These are phyloP conservation scores for Claviceps lovelessii DNA, from an alignment of 2,329 filamentous ascomycete genomes.

Conservation along the genomic window DNA sequence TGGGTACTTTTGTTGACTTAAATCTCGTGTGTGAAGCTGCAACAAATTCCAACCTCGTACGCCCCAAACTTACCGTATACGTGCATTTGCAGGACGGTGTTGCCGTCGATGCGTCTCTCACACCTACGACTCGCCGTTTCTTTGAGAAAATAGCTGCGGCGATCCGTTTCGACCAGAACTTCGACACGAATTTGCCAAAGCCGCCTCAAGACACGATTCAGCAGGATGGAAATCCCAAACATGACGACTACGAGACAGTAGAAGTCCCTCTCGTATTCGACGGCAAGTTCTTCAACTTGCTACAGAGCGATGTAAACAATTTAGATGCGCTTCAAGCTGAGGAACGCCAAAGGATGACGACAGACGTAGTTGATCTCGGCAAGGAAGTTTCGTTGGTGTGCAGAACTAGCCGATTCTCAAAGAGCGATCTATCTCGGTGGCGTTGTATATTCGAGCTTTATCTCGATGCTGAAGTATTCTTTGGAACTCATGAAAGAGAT, in stretches of 20 bases:
- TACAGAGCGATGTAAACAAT: conserved; percentile 55
- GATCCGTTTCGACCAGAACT: conserved; percentile 13
- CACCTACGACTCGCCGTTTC: conserved; percentile 48
- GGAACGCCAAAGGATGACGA: conserved; percentile 49
- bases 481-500: conserved; percentile 59
- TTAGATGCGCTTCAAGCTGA: conserved; percentile 53
- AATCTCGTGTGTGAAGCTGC: conserved; percentile 14
- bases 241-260: conserved; percentile 26
- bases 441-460: conserved; percentile 72
- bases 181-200: background rate
- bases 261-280: conserved; percentile 68
- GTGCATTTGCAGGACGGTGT: conserved; percentile 52
- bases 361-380: conserved; percentile 50
- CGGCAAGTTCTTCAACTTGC: conserved; percentile 62
- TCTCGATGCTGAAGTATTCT: conserved; percentile 66
- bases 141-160: conserved; percentile 44
- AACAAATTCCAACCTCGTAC: conserved; percentile 33
- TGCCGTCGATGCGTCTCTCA: conserved; percentile 53
- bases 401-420: conserved; percentile 46
- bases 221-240: background rate
- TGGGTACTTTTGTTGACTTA: background rate
- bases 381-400: conserved; percentile 49
- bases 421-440: conserved; percentile 60
- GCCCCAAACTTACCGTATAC: conserved; percentile 56
- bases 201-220: background rate